These are phyloP conservation scores for Fusarium nematophilum DNA, from an alignment of 2,329 filamentous ascomycete genomes.

Conservation along the genomic window DNA sequence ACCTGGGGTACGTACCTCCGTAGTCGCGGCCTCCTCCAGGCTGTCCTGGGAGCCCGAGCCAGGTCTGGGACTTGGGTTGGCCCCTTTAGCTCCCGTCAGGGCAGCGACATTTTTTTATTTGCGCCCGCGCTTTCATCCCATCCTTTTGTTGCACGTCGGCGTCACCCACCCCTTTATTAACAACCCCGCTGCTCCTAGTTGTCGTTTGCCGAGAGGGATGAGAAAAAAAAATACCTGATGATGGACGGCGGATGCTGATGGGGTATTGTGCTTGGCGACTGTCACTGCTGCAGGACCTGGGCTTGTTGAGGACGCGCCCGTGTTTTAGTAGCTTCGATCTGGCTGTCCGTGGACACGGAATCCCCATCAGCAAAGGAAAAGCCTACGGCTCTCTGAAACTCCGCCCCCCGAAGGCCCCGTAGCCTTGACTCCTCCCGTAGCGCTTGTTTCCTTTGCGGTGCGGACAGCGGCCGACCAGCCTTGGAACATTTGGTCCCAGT, in stretches of 20 bases:
- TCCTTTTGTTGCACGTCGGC: constrained; percentile 14
- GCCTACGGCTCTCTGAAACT: constrained; percentile 18
- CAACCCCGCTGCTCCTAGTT: constrained; percentile 15
- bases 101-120: constrained; percentile 15
- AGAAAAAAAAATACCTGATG: constrained; percentile 6
- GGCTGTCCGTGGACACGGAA: neutral
- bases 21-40: neutral
- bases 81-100: neutral
- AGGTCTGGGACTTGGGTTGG: too few relatives aligned
- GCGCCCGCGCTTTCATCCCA: constrained; percentile 17
- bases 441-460: constrained; percentile 6
- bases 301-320: neutral
- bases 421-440: neutral
- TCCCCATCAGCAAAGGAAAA: neutral
- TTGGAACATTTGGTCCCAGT: constrained; percentile 9
- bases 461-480: constrained; percentile 25
- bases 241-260: neutral
- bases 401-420: constrained; percentile 30
- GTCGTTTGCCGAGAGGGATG: constrained; percentile 12
- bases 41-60: neutral
- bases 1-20: constrained; percentile 25
- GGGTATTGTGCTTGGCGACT: neutral
- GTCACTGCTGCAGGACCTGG: too few relatives aligned
- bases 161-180: neutral
- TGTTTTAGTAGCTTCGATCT: neutral